Conservation (phyloP, 2,329 filamentous ascomycete genomes). For the Aspergillus sp. region DNA sequence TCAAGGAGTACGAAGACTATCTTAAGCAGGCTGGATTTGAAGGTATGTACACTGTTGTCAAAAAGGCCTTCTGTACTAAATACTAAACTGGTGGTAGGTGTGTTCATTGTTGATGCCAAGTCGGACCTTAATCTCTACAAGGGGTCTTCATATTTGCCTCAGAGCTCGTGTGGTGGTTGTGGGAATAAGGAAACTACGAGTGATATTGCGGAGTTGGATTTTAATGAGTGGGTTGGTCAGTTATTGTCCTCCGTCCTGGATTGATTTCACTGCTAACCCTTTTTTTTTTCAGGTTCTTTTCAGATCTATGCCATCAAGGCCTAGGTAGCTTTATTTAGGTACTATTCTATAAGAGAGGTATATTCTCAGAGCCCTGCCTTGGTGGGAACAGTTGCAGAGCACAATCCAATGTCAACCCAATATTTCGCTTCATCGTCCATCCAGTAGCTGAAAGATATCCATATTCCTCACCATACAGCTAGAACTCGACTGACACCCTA, state of each 20-base stretch:
- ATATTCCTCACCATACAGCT: constrained; percentile 22
- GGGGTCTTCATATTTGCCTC: constrained; percentile 23
- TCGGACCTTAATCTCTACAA: constrained; percentile 52
- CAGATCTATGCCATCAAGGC: constrained; percentile 54
- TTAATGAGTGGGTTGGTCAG: constrained; percentile 55
- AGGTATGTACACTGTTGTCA: constrained; percentile 33
- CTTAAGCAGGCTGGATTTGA: constrained; percentile 53
- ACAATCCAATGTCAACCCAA: constrained; percentile 7
- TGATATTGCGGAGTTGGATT: constrained; percentile 29
- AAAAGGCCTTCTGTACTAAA: neutral
- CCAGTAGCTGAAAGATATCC: constrained; percentile 21
- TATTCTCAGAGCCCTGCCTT: neutral
- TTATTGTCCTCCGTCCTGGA: constrained; percentile 14
- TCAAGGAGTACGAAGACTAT: constrained; percentile 54
- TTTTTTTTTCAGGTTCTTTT: constrained; percentile 42
- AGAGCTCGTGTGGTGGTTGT: constrained; percentile 20
- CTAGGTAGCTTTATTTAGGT: constrained; percentile 4
- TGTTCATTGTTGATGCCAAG: constrained; percentile 47
- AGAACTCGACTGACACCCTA: constrained; percentile 19
- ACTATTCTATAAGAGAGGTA: neutral
- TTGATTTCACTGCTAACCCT: neutral
- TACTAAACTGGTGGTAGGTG: constrained; percentile 29
- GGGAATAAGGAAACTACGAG: neutral
- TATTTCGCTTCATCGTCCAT: constrained; percentile 16
- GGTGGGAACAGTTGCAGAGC: neutral